Conservation (phyloP, 2,329 filamentous ascomycete genomes). For the Sporothrix humicola region DNA sequence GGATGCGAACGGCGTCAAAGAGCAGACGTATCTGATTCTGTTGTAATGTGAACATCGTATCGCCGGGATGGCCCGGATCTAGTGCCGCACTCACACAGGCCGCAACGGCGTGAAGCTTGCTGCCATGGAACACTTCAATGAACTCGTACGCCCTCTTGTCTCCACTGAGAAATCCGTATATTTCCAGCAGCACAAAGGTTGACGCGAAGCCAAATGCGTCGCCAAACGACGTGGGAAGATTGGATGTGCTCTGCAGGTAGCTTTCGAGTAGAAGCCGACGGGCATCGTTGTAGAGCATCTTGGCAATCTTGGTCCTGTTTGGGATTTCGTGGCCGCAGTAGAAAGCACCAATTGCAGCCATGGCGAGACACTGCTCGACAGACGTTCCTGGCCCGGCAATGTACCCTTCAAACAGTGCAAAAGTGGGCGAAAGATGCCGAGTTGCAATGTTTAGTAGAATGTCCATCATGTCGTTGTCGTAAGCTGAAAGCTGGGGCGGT, state of each 20-base stretch:
- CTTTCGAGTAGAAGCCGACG: background rate
- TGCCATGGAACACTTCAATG: conserved; percentile 1
- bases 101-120: background rate
- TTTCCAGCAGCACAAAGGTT: background rate
- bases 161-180: background rate
- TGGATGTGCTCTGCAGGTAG: background rate
- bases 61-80: background rate
- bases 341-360: background rate
- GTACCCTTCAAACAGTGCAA: background rate
- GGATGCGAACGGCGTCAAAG: background rate
- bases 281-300: background rate
- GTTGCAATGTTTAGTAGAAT: background rate
- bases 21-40: background rate
- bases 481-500: background rate
- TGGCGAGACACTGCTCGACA: background rate
- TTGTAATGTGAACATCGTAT: background rate
- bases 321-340: background rate
- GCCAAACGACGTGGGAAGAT: background rate
- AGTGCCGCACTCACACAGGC: background rate
- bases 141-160: background rate
- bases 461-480: background rate
- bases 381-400: background rate
- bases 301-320: background rate
- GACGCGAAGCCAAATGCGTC: background rate
- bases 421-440: background rate